Base-by-base conservation (phyloP, 1,284 basidiomycete species). In the Heterobasidion annosum region DNA sequence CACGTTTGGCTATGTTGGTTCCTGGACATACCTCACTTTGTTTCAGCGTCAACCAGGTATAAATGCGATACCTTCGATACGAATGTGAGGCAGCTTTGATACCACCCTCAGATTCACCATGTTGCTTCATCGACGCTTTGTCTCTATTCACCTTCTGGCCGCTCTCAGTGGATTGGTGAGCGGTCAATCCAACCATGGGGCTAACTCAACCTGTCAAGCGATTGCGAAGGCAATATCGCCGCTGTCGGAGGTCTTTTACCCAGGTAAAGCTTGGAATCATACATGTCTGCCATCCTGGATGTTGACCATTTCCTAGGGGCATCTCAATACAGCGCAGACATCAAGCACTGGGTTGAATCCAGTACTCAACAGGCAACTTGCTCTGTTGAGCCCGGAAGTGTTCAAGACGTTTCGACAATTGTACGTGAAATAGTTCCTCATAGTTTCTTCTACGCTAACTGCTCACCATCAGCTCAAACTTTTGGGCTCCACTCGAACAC, bases 231-330 rank as follows among this genome's bases (percentile, higher is more conserved):
- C 56, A 7, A 43, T 57, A n/a, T 55, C 56, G 1, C 43, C 53
- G 19, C 33, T 46, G 1, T 55, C 56, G 1, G 35, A 52, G 4
- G 56, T 55, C 13, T 57, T 49, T n/a, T 79, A 3, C 78, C 82
- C 81, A 81, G 34, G 45, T 16, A 32, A 48, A 19, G 15, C 2
- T 19, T 19, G 8, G 0, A 25, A 4, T 4, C 15, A 5, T n/a
- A 25, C 3, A 48, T 33, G 18, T 10, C 13, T 50, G 9, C 13
- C 48, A 18, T 34, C 8, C 8, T 16, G 6, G 5, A 15, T 16
- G 12, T 37, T 37, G 9, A 25, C 25, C 12, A 15, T 16, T 33
- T 10, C 3, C 55, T 9, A 52, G 48, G 13, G 48, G 55, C 48
- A 16, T 16, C 48, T 16, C 13, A 50, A 10, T 37, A 50, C 13